phyloP scores from a whole-genome alignment of 164 flowering plant species.

The Sedum album region DNA sequence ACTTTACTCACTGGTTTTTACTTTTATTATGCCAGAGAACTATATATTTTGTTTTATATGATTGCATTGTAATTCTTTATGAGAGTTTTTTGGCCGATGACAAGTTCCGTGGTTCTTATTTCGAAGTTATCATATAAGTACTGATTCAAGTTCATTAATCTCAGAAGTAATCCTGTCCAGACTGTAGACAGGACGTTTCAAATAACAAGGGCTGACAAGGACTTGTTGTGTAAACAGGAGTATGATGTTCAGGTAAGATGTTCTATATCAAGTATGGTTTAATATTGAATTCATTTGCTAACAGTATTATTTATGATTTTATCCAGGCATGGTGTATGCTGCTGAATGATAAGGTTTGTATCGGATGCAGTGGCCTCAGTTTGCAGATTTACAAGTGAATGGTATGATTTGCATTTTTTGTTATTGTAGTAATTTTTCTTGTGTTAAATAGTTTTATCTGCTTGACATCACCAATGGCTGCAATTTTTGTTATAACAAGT shows the following conservation, averaged over 20 bases:
- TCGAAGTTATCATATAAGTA: neutral
- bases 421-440: neutral
- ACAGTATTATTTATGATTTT: neutral
- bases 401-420: conserved; percentile 34
- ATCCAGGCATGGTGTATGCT: conserved; percentile 96
- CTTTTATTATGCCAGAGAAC: neutral
- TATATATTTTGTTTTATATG: neutral
- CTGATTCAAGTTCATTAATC: conserved; percentile 6
- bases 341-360: conserved; percentile 85
- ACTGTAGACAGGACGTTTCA: conserved; percentile 78
- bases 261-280: neutral
- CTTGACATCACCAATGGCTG: neutral
- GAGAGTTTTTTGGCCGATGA: neutral
- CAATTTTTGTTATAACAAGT: neutral
- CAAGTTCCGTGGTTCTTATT: neutral
- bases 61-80: neutral
- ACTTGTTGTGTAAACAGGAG: conserved; percentile 55
- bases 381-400: conserved; percentile 85
- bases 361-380: conserved; percentile 99
- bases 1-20: neutral
- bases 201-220: conserved; percentile 66
- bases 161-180: conserved; percentile 71
- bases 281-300: neutral
- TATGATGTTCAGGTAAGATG: conserved; percentile 77
- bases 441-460: neutral